Evolutionary conservation across 164 flowering plant species (phyloP).

Genomic region (Platanus orientalis): DNA sequence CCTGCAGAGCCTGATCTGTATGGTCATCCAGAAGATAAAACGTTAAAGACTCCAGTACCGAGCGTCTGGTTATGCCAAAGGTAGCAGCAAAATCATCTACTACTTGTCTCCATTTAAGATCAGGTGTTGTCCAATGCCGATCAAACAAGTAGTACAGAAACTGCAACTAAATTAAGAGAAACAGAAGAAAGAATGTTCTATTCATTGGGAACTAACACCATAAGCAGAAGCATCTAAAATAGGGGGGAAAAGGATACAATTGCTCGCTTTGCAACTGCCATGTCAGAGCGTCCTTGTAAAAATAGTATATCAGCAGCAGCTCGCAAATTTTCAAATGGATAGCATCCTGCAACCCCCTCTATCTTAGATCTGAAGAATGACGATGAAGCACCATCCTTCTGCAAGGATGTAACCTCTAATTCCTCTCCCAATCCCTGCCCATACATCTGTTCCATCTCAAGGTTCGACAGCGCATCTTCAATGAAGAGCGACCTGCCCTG

Average conservation of each 20-base stretch:
- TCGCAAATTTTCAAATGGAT: slow-evolving; percentile 85
- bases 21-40: slow-evolving; percentile 94
- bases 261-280: slow-evolving; percentile 88
- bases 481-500: slow-evolving; percentile 69
- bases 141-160: slow-evolving; percentile 87
- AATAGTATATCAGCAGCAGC: slow-evolving; percentile 80
- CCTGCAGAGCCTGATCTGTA: slow-evolving; percentile 74
- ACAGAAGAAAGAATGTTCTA: slow-evolving; percentile 2
- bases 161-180: slow-evolving; percentile 53
- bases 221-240: neutral
- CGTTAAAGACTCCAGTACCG: slow-evolving; percentile 69
- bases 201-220: neutral
- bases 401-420: slow-evolving; percentile 41
- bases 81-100: slow-evolving; percentile 86
- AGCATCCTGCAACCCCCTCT: slow-evolving; percentile 56
- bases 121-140: slow-evolving; percentile 76
- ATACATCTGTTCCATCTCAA: slow-evolving; percentile 48
- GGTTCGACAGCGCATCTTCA: slow-evolving; percentile 89
- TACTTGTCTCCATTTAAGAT: slow-evolving; percentile 59
- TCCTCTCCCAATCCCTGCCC: slow-evolving; percentile 34
- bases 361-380: slow-evolving; percentile 41
- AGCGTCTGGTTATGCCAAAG: slow-evolving; percentile 66
- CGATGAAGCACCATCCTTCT: slow-evolving; percentile 39
- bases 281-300: slow-evolving; percentile 74
- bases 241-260: slow-evolving; percentile 72